Base-by-base conservation (phyloP, 2,329 filamentous ascomycete genomes). In the Stromatinia cepivora region DNA sequence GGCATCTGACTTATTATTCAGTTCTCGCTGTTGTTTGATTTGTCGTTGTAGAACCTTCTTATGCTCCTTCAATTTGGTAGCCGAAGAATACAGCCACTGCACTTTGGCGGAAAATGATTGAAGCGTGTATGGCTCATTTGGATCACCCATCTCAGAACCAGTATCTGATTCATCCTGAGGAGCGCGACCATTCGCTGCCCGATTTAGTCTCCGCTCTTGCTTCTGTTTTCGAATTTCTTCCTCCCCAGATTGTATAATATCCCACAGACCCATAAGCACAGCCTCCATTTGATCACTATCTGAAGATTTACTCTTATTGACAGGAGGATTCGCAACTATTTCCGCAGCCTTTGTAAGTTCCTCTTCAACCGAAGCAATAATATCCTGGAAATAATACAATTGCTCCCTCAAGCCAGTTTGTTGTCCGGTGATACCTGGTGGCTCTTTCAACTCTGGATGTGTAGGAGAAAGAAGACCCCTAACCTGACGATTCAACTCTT, bases 11-110 rank as follows among this genome's bases (percentile, higher is more conserved):
- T 94, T 94, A 81, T 86, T 93, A 81, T 97, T 97, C 69, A 97
- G 86, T 77, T 97, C 93, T 70, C 94, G 91, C 80, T 98, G 94
- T 78, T 98, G 94, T 81, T 97, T 94, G 76, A 97, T 94, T 79
- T 98, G 94, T 56, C 93, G 88, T 76, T 94, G 91, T 11, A 98
- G 85, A 31, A 97, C 94, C 62, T 88, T 88, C 78, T 97, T 96
- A 78, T 98, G 94, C 75, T 97, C 92, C 71, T 92, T 90, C 48
- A 97, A 83, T 28, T 87, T 87, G 25, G 89, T 90, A n/a, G 92
- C 87, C 70, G 92, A 91, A 53, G 85, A 84, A 77, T 93, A 92
- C 6, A 97, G 82, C 81, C 88, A 91, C 75, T 93, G 90, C 0
- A 98, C 88, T 76, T 92, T 92, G 11, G 87, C 83, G 22, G 89